These are phyloP conservation scores for Phytophthora macrochlamydospora DNA, from an alignment of 352 stramenopile species.

Conservation along the genomic window DNA sequence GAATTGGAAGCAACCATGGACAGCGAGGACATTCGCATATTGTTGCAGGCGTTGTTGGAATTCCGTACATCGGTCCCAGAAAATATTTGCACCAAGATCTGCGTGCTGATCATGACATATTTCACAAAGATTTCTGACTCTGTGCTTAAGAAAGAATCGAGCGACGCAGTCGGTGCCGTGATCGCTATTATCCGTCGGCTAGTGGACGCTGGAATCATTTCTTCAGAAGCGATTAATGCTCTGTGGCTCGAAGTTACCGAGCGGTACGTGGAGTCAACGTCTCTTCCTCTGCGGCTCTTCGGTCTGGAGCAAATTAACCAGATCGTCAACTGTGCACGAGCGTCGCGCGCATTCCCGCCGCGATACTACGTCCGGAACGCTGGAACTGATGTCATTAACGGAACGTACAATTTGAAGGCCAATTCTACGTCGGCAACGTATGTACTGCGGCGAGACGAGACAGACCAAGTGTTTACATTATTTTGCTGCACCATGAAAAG, in stretches of 20 bases:
- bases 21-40: conserved; percentile 80
- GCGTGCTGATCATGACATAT: conserved; percentile 82
- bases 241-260: conserved; percentile 87
- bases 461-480: conserved; percentile 89
- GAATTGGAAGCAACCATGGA: conserved; percentile 66
- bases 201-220: conserved; percentile 65
- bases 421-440: conserved; percentile 73
- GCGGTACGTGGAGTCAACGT: conserved; percentile 90
- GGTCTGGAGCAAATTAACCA: conserved; percentile 94
- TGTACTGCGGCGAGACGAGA: conserved; percentile 73
- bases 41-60: conserved; percentile 83
- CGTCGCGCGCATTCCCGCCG: conserved; percentile 85
- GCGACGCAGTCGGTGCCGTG: conserved; percentile 81
- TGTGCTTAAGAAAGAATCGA: conserved; percentile 87
- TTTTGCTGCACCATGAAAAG: conserved; percentile 99
- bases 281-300: conserved; percentile 93
- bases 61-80: conserved; percentile 72
- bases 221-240: conserved; percentile 62
- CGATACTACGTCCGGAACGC: conserved; percentile 90
- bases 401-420: conserved; percentile 89
- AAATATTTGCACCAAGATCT: conserved; percentile 65
- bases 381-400: conserved; percentile 93
- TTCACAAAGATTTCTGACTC: conserved; percentile 80
- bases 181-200: conserved; percentile 79
- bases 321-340: conserved; percentile 88